Evolutionary conservation across 192 early-diverging fungal species (phyloP).

Genomic region (Linnemannia zychae): DNA sequence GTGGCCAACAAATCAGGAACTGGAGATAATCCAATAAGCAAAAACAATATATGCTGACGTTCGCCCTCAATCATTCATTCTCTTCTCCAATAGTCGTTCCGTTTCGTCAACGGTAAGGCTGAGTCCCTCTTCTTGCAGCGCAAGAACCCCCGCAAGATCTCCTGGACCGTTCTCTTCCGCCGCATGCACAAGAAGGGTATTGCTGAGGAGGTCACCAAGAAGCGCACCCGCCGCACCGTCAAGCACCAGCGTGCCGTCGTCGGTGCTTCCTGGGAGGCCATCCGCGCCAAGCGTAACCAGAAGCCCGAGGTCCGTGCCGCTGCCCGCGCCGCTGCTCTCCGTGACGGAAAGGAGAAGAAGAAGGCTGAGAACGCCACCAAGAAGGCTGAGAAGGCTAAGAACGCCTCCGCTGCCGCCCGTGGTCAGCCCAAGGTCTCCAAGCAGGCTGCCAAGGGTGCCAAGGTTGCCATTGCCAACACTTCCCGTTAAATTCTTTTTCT

Average conservation of each 20-base stretch:
- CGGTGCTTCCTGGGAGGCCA: conserved; percentile 95
- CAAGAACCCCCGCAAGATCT: conserved; percentile 97
- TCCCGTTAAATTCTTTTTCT: conserved; percentile 75
- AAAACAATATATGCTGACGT: conserved; percentile 14
- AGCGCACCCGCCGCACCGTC: conserved; percentile 93
- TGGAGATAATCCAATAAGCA: no score
- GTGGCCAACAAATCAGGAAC: no score
- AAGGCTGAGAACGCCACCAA: conserved; percentile 88
- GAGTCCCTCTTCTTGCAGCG: conserved; percentile 98
- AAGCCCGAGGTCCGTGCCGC: conserved; percentile 96
- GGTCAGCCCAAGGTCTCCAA: conserved; percentile 81
- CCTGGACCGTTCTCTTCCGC: conserved; percentile 97
- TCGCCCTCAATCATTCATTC: background rate
- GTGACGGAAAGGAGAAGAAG: conserved; percentile 94
- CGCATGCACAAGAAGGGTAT: conserved; percentile 99
- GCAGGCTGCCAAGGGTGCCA: conserved; percentile 86
- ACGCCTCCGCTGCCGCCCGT: conserved; percentile 56
- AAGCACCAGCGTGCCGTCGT: conserved; percentile 97
- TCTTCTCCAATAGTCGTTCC: conserved; percentile 78
- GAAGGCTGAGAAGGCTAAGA: conserved; percentile 88
- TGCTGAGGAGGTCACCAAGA: conserved; percentile 96
- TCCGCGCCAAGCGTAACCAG: conserved; percentile 97
- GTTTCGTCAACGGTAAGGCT: conserved; percentile 96
- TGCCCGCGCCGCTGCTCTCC: conserved; percentile 86
- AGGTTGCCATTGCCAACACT: conserved; percentile 82